Evolutionary conservation across 2,329 filamentous ascomycete species (phyloP), one percentile per base, ranked within the genome.

Genomic region (Fusarium kyushuense): DNA sequence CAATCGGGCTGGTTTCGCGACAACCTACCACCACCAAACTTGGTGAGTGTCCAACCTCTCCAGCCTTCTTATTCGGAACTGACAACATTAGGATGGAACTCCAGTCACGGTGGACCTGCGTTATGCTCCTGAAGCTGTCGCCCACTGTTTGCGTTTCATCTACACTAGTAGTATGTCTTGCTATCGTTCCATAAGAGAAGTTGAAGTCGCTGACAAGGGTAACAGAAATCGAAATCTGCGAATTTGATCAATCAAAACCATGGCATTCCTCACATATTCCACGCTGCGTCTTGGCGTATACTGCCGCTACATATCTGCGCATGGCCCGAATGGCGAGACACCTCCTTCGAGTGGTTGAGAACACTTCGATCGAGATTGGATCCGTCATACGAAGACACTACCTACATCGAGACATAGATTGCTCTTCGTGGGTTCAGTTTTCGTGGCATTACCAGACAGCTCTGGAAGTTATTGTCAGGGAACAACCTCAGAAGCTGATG

Each of bases 1-100:
- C 71, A 78, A 25, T 80, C 79, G 8, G 72, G 65, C 8, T 80
- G 75, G 74, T 76, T 81, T 48, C 72, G 74, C 7, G 71, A 76
- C n/a, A 68, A 73, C 21, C 70, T 81, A 10, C 76, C 77, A 33
- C 71, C 74, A 5, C 65, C 73, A 30, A 71, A 70, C 30, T 42
- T 62, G 42, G 76, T 80, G 67, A 64, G 71, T 25, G 13, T 29
- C 32, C 6, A 6, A 25, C 9, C 27, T 25, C 23, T 7, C n/a
- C 27, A 13, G 4, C 4, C n/a, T 23, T 9, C 13, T 25, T 27
- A 6, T 42, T n/a, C 14, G 41, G 30, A 29, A 33, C 53, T 73
- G 17, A 72, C 16, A 27, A 40, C 23, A 21, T 5, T 13, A 80
- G 79, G 69, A 76, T 38, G 75, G 74, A 12, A 53, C 66, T 6